These are phyloP conservation scores for Myxozyma geophila DNA, from an alignment of 805 yeast genomes.

Conservation along the genomic window DNA sequence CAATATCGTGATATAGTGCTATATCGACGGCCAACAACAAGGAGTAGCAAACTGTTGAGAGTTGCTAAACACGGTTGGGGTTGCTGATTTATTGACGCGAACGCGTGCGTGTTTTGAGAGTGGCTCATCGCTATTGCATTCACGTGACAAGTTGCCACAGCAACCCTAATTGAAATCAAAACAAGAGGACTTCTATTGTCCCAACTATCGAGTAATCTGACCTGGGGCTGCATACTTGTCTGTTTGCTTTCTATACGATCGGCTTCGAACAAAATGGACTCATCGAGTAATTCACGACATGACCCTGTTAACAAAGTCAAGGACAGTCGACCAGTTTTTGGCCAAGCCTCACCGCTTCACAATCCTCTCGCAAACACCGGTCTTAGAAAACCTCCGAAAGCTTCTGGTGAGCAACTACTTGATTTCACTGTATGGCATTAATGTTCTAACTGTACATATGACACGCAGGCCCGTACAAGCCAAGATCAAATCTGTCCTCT, in stretches of 20 bases:
- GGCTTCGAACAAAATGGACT: neutral
- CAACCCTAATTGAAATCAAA: conserved; percentile 8
- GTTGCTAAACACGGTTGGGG: too few relatives aligned
- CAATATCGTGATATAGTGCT: too few relatives aligned
- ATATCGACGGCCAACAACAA: too few relatives aligned
- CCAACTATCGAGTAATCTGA: neutral
- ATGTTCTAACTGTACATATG: neutral
- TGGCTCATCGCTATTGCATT: neutral
- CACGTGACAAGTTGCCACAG: conserved; percentile 12
- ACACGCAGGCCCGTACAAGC: conserved; percentile 11
- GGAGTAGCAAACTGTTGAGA: too few relatives aligned
- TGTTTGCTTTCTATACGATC: neutral
- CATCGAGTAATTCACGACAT: neutral
- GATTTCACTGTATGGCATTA: neutral
- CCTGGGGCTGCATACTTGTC: neutral
- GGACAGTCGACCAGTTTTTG: conserved; percentile 17
- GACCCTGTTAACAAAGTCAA: conserved; percentile 1
- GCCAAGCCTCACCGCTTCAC: conserved; percentile 23
- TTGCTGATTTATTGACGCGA: too few relatives aligned
- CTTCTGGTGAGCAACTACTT: conserved; percentile 4
- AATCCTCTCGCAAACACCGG: conserved; percentile 27
- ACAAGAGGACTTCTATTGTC: neutral
- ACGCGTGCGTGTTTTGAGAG: too few relatives aligned
- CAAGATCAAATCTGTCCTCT: conserved; percentile 10
- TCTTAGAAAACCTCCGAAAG: conserved; percentile 8